phyloP scores from a whole-genome alignment of 768 basidiomycete species.

The Rhodotorula diobovata region DNA sequence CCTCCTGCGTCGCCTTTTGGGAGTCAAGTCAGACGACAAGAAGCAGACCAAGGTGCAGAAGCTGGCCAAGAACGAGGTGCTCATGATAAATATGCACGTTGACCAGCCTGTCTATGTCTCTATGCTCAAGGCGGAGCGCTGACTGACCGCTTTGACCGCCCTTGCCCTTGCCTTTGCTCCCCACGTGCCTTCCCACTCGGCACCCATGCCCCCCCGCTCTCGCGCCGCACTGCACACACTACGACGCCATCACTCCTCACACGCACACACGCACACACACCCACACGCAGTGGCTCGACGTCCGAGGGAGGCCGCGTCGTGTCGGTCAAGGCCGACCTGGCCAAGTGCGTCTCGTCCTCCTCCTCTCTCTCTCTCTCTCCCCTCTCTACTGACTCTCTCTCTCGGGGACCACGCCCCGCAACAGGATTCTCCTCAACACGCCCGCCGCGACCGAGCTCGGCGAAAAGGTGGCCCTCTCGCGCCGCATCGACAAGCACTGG shows the following conservation, averaged over 20 bases:
- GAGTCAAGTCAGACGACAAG: slow-evolving; percentile 97
- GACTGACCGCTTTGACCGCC: too few species aligned
- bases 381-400: neutral
- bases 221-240: neutral
- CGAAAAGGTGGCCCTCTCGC: slow-evolving; percentile 91
- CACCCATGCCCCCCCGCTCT: neutral
- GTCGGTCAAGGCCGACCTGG: slow-evolving; percentile 88
- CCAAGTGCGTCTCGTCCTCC: slow-evolving; percentile 45
- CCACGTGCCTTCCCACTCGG: neutral
- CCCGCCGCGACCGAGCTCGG: slow-evolving; percentile 95
- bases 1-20: slow-evolving; percentile 89
- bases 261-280: too few species aligned
- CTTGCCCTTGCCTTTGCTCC: too few species aligned
- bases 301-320: slow-evolving; percentile 94
- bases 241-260: neutral
- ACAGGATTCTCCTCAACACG: slow-evolving; percentile 81
- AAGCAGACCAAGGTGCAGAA: slow-evolving; percentile 90
- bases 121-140: too few species aligned
- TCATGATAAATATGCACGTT: slow-evolving; percentile 84
- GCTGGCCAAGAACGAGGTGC: slow-evolving; percentile 80
- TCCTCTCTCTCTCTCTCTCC: neutral
- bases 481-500: slow-evolving; percentile 77
- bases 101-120: too few species aligned
- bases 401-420: too few species aligned
- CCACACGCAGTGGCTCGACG: slow-evolving; percentile 54